Conservation (phyloP, 148 eudicot species). For the Hydrangea macrophylla region DNA sequence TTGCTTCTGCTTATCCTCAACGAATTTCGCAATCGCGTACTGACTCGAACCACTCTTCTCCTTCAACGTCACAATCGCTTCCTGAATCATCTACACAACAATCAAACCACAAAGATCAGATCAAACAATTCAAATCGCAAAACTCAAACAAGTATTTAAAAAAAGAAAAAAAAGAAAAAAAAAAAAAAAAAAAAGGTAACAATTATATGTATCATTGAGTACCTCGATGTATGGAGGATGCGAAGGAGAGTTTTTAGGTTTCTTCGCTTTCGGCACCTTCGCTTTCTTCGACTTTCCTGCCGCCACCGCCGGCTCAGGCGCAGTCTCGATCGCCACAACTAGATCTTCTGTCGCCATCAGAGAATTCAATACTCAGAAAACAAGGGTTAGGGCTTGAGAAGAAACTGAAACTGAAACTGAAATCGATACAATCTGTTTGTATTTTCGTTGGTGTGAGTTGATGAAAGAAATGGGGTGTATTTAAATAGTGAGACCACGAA, state of each 20-base stretch:
- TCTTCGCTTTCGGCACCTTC: constrained; percentile 35
- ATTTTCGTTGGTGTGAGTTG: constrained; percentile 8
- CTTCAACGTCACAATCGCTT: constrained; percentile 54
- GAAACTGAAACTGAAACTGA: not conserved
- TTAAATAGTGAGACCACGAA: constrained; percentile 47
- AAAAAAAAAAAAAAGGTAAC: not conserved
- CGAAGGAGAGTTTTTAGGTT: constrained; percentile 24
- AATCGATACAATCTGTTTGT: not conserved
- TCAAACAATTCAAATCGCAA: not conserved
- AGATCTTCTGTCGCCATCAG: constrained; percentile 58
- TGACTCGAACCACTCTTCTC: constrained; percentile 69
- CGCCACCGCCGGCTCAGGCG: constrained; percentile 17
- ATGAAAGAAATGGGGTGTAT: constrained; percentile 19
- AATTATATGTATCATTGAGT: not conserved
- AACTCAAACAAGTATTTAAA: not conserved
- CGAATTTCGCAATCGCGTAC: constrained; percentile 52
- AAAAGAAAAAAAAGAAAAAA: not conserved
- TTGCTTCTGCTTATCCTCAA: constrained; percentile 56
- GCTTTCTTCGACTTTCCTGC: constrained; percentile 25
- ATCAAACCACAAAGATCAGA: constrained; percentile 1
- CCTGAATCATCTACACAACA: constrained; percentile 41
- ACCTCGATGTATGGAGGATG: constrained; percentile 63
- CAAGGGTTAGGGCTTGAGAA: constrained; percentile 13
- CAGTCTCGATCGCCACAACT: constrained; percentile 25
- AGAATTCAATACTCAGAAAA: not conserved